Conservation (phyloP, 2,329 filamentous ascomycete genomes). For the Plectosphaerella cucumerina region DNA sequence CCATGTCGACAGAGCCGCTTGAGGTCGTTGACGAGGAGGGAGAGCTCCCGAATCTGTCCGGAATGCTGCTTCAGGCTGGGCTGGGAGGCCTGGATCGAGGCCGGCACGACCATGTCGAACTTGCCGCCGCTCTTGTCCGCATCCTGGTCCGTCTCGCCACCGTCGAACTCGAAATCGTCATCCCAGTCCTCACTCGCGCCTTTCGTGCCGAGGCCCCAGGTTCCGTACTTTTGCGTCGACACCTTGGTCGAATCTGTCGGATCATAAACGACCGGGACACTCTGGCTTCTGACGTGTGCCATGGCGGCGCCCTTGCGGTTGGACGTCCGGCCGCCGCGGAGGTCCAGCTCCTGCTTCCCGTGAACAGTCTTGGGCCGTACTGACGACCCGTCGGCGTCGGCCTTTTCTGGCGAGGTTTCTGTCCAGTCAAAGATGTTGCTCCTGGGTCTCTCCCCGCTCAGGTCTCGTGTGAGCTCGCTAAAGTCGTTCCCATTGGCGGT, state of each 20-base stretch:
- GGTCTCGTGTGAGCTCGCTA: constrained; percentile 21
- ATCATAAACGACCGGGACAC: constrained; percentile 70
- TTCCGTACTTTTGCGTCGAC: constrained; percentile 68
- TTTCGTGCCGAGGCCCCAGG: constrained; percentile 77
- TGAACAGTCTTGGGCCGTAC: constrained; percentile 70
- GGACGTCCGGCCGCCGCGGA: constrained; percentile 63
- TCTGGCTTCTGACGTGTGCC: constrained; percentile 74
- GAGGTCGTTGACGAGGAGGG: constrained; percentile 75
- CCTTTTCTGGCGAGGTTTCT: constrained; percentile 61
- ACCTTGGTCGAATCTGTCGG: constrained; percentile 48
- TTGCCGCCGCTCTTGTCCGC: constrained; percentile 22
- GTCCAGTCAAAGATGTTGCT: constrained; percentile 79
- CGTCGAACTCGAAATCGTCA: constrained; percentile 77
- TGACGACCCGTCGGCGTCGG: constrained; percentile 52
- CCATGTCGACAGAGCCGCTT: constrained; percentile 73
- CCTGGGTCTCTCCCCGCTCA: constrained; percentile 44
- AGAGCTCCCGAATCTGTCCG: constrained; percentile 77
- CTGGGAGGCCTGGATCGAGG: constrained; percentile 76
- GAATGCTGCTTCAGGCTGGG: constrained; percentile 80
- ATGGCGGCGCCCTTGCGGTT: constrained; percentile 65
- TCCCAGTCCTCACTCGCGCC: constrained; percentile 85
- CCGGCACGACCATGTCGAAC: constrained; percentile 66
- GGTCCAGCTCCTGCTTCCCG: constrained; percentile 68
- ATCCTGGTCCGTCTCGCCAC: constrained; percentile 32
- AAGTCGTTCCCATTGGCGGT: constrained; percentile 45